Conservation (phyloP, 2,329 filamentous ascomycete species). For the Xenoacremonium recifei region DNA sequence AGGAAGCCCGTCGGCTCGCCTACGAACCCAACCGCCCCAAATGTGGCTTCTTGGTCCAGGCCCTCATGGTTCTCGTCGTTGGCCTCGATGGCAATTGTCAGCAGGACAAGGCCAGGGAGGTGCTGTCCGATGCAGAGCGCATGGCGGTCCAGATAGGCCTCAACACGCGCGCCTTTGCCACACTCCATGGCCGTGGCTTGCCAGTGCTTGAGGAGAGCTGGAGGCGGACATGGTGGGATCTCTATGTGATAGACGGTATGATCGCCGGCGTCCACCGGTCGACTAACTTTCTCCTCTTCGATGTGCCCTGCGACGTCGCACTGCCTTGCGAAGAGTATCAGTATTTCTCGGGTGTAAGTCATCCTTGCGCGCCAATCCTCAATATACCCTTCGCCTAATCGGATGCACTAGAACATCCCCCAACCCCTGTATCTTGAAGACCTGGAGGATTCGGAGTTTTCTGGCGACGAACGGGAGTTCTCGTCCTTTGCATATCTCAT, state of each 20-base stretch:
- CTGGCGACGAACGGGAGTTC: slow-evolving; percentile 66
- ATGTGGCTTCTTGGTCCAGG: slow-evolving; percentile 70
- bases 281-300: slow-evolving; percentile 68
- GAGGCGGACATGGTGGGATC: slow-evolving; percentile 88
- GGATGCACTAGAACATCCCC: slow-evolving; percentile 49
- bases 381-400: slow-evolving; percentile 11
- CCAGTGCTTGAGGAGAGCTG: slow-evolving; percentile 76
- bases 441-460: slow-evolving; percentile 75
- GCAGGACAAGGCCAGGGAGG: slow-evolving; percentile 63
- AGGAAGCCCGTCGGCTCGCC: slow-evolving; percentile 55
- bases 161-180: slow-evolving; percentile 67
- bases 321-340: slow-evolving; percentile 83
- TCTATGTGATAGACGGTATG: slow-evolving; percentile 80
- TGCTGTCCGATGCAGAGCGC: slow-evolving; percentile 66
- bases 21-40: slow-evolving; percentile 46
- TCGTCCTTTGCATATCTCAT: slow-evolving; percentile 86
- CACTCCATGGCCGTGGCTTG: slow-evolving; percentile 60
- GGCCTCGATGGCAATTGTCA: slow-evolving; percentile 75
- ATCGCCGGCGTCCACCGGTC: slow-evolving; percentile 75
- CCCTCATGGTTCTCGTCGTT: slow-evolving; percentile 73
- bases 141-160: slow-evolving; percentile 75
- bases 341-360: slow-evolving; percentile 57
- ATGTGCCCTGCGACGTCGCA: slow-evolving; percentile 64
- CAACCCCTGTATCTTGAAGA: slow-evolving; percentile 65
- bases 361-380: not conserved